A percentile compares a stretch with the other conserved stretches of the same genome.
These are phyloP conservation scores for Carex arenaria DNA, from an alignment of 202 grass and related monocot species.

Conservation along the genomic window DNA sequence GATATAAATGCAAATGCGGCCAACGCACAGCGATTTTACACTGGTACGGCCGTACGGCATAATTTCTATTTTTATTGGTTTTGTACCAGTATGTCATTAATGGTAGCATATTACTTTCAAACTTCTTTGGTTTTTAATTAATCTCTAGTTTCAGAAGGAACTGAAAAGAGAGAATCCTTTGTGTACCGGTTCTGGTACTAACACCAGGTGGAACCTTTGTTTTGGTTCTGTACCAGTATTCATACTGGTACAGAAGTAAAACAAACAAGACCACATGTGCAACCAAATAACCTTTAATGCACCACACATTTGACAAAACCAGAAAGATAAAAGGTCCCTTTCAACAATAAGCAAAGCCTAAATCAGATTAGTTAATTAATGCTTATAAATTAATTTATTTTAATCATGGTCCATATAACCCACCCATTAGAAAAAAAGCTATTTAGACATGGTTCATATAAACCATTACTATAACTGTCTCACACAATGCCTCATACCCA, in stretches of 20 bases:
- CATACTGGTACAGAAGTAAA: neutral
- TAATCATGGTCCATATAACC: neutral
- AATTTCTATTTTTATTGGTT: neutral
- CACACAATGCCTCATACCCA: neutral
- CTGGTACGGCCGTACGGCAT: neutral
- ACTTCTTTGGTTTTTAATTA: neutral
- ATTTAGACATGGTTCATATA: neutral
- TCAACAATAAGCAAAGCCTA: neutral
- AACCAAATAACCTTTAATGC: neutral
- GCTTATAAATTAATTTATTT: neutral
- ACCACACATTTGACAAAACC: neutral
- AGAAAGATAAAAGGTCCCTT: neutral
- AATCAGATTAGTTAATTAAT: neutral
- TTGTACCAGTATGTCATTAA: neutral
- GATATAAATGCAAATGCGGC: constrained; percentile 37
- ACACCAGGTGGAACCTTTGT: neutral
- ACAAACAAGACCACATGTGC: neutral
- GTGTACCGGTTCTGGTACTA: neutral
- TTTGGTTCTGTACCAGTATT: no score
- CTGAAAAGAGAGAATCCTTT: neutral
- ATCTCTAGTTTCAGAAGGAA: neutral
- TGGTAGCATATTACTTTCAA: neutral
- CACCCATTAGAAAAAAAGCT: neutral
- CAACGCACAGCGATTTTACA: constrained; percentile 59
- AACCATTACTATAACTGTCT: neutral